Base-by-base conservation (phyloP, 495 filamentous ascomycete genomes). In the Trichodelitschia bisporula region DNA sequence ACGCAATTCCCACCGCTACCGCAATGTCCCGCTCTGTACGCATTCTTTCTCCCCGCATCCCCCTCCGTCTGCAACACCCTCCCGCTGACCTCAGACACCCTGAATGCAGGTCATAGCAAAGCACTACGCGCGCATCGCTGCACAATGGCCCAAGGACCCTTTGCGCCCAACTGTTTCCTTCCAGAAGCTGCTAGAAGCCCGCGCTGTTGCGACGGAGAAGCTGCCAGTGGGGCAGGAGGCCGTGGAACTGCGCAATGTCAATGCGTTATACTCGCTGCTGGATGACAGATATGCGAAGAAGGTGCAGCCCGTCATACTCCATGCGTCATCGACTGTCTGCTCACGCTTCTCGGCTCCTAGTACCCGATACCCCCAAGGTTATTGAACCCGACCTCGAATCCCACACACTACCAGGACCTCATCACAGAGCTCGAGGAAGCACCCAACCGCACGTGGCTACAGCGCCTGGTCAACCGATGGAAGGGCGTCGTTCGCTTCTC, bases 81-180 rank as follows among this genome's bases (percentile, higher is more conserved):
- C 21, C 21, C 21, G 57, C 57, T 50, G 30, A 18, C 26, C n/a
- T n/a, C 1, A 15, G 13, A 18, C 12, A 25, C 26, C 26, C n/a
- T n/a, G n/a, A n/a, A n/a, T 35, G 16, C 21, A 38, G 40, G 26
- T 16, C 18, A 26, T 46, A 37, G 37, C 32, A 58, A 58, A 50
- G 46, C 65, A 57, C 44, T 68, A 68, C 57, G 56, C 67, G 33
- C 68, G 61, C 51, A 69, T 73, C 36, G 54, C 89, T 32, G 54
- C 60, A 39, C 68, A 64, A 40, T 91, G 80, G 80, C 82, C 82
- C 28, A 56, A 58, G 36, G 77, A 89, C 45, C 44, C 50, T 25
- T 64, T 91, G 32, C 77, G 82, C 2, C 82, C 82, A 6, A 64
- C 71, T 30, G 59, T 72, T 43, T 70, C 76, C 34, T 65, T 91